A percentile compares a stretch with the other conserved stretches of the same genome.
Conservation (phyloP, 345 rosid species). For the Gossypium sturtianum region DNA sequence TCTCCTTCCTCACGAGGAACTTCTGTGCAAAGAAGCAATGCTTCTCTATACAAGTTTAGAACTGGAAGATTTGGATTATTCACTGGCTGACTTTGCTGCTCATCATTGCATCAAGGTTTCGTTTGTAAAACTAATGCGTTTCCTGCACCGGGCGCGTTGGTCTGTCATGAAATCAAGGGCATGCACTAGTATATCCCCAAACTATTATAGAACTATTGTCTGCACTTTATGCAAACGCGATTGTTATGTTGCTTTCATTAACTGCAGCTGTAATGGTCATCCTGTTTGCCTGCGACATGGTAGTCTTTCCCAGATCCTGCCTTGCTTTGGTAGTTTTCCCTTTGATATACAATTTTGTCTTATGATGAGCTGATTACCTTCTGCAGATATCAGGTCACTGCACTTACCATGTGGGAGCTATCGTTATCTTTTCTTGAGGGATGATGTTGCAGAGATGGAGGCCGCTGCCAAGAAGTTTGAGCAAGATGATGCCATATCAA, state of each 20-base stretch:
- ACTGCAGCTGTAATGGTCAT: constrained; percentile 63
- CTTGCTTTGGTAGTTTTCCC: not conserved
- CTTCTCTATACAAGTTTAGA: constrained; percentile 44
- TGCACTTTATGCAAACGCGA: constrained; percentile 93
- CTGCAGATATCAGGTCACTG: constrained; percentile 55
- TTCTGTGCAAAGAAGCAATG: constrained; percentile 96
- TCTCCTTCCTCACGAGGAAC: constrained; percentile 95
- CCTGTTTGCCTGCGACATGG: constrained; percentile 86
- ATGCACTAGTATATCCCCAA: constrained; percentile 46
- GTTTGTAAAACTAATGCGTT: constrained; percentile 75
- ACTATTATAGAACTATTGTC: constrained; percentile 54
- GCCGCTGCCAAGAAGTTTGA: constrained; percentile 80
- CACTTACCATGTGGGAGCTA: constrained; percentile 68
- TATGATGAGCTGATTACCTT: constrained; percentile 13
- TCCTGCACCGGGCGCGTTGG: constrained; percentile 84
- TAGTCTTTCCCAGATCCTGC: constrained; percentile 24
- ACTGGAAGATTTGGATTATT: constrained; percentile 52
- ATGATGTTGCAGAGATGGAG: constrained; percentile 63
- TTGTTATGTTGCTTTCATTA: constrained; percentile 77
- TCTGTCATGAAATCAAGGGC: constrained; percentile 56
- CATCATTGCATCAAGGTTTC: constrained; percentile 51
- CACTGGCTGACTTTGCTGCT: constrained; percentile 50
- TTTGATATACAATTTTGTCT: not conserved
- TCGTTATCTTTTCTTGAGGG: constrained; percentile 65
- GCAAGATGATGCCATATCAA: constrained; percentile 40